Conservation (phyloP, 2,329 filamentous ascomycete species). For the Fusarium kyushuense region DNA sequence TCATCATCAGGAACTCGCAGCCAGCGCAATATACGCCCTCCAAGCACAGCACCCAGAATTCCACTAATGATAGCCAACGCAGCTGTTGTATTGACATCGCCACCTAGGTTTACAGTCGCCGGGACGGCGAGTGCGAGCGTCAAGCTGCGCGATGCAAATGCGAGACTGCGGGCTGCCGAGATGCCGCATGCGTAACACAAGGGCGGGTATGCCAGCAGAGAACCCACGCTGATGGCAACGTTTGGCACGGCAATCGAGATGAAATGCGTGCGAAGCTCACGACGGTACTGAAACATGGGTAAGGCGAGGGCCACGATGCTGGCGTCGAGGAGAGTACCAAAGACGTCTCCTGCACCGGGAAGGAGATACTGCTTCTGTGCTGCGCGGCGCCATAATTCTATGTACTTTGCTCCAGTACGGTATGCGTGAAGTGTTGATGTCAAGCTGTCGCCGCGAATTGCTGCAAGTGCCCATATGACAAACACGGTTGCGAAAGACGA, state of each 20-base stretch:
- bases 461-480: slow-evolving; percentile 65
- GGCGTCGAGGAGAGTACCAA: slow-evolving; percentile 67
- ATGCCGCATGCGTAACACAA: slow-evolving; percentile 68
- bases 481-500: slow-evolving; percentile 66
- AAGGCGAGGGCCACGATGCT: slow-evolving; percentile 69
- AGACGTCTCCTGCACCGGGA: slow-evolving; percentile 69
- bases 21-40: slow-evolving; percentile 60
- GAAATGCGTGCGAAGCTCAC: slow-evolving; percentile 66
- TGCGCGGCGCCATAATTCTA: slow-evolving; percentile 61
- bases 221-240: slow-evolving; percentile 62
- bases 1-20: slow-evolving; percentile 70
- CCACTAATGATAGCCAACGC: slow-evolving; percentile 70
- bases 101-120: slow-evolving; percentile 67
- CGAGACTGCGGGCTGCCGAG: slow-evolving; percentile 61
- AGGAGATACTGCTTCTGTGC: slow-evolving; percentile 32
- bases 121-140: slow-evolving; percentile 71
- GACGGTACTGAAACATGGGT: slow-evolving; percentile 71
- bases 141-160: slow-evolving; percentile 68
- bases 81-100: slow-evolving; percentile 67
- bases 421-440: slow-evolving; percentile 59
- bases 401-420: slow-evolving; percentile 65
- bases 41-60: slow-evolving; percentile 69
- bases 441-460: slow-evolving; percentile 58
- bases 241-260: slow-evolving; percentile 66
- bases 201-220: slow-evolving; percentile 68